A percentile compares a stretch with the other conserved stretches of the same genome.
phyloP scores from a whole-genome alignment of 805 yeast species.

The Lachancea nothofagi region DNA sequence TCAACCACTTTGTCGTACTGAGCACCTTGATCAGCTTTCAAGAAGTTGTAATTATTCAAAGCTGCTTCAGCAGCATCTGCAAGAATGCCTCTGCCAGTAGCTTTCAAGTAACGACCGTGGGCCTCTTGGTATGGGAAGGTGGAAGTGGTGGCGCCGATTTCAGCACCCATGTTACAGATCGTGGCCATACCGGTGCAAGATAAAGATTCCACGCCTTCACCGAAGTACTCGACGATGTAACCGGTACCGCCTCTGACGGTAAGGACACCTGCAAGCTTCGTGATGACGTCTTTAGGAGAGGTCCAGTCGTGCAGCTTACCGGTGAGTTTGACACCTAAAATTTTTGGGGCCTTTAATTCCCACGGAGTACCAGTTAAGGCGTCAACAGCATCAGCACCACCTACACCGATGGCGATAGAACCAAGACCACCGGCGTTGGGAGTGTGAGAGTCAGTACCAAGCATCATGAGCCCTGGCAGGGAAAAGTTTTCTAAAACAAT shows the following conservation, averaged over 20 bases:
- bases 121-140: conserved; percentile 90
- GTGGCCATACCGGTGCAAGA: conserved; percentile 99
- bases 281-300: conserved; percentile 94
- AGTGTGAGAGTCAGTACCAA: conserved; percentile 98
- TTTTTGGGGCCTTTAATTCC: conserved; percentile 97
- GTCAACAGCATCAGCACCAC: conserved; percentile 99
- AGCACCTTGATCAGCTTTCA: conserved; percentile 81
- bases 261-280: conserved; percentile 82
- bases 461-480: conserved; percentile 94
- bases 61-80: conserved; percentile 74
- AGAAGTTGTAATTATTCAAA: conserved; percentile 47
- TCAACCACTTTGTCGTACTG: conserved; percentile 91
- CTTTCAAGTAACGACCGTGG: conserved; percentile 69
- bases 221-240: conserved; percentile 91
- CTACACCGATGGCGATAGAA: conserved; percentile 98
- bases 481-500: conserved; percentile 95
- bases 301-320: conserved; percentile 92
- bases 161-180: conserved; percentile 99
- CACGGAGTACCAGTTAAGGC: conserved; percentile 96
- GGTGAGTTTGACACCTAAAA: conserved; percentile 88
- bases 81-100: conserved; percentile 79
- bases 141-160: conserved; percentile 98
- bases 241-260: conserved; percentile 99
- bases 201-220: conserved; percentile 83
- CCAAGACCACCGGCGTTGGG: conserved; percentile 99